Base-by-base conservation (phyloP, 2,329 filamentous ascomycete species). In the Calonectria pteridis region DNA sequence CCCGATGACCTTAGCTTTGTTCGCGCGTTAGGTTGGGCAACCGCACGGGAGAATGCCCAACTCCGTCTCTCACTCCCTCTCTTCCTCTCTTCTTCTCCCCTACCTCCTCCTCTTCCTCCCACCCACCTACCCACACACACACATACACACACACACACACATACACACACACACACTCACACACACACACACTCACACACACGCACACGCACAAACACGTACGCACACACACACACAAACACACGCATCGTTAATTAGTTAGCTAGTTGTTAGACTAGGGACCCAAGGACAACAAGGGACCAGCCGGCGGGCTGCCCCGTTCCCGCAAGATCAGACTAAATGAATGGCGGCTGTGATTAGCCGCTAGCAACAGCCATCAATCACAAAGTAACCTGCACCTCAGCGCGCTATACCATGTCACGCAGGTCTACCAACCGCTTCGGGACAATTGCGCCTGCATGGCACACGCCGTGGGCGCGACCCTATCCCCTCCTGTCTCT, bases 281-380 rank as follows among this genome's bases (percentile, higher is more conserved):
- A 35, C 46, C 63, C 63, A 50, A 51, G 46, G 28, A 46, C 62
- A 31, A 46, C 62, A 51, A 66, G 46, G 46, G 43, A 64, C 59
- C 59, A 46, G 59, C 40, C 59, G 40, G 59, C 59, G 40, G 59
- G 59, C 35, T 53, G 65, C 65, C 50, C 35, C 49, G 49, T 40
- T 67, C 67, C 67, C 67, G 43, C 67, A 69, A 69, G 26, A 64
- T 50, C 29, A 67, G 51, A 58, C 65, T 58, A 70, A 70, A 64
- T 46, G 14, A 46, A 40, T 46, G 59, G 50, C 62, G 69, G 49
- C 50, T 37, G 50, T 37, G 28, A 64, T 37, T 62, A 59, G 59
- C 68, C 68, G 50, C 62, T 71, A 66, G 31, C 37, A 71, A 67
- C 69, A 62, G 67, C 46, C 58, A 46, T 63, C 55, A 69, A 46